These are phyloP conservation scores for Dalbergia oliveri DNA, from an alignment of 306 rosid genomes.

Conservation along the genomic window DNA sequence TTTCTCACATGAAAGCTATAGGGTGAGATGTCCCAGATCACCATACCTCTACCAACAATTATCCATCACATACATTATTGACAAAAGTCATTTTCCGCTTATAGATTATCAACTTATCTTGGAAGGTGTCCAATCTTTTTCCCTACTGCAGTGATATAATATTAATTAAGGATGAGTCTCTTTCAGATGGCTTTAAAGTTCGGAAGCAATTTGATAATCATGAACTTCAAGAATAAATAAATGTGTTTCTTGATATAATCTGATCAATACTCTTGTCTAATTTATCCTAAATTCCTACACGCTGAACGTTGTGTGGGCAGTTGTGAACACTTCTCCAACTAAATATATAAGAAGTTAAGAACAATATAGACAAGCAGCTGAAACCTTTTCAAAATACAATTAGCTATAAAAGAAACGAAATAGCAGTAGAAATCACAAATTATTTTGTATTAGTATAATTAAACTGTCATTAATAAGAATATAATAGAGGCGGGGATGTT, in stretches of 20 bases:
- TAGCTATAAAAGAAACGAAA: not conserved
- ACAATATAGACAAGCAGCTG: not conserved
- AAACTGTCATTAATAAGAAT: not conserved
- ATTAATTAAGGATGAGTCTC: slow-evolving; percentile 32
- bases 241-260: not conserved
- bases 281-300: not conserved
- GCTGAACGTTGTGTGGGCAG: slow-evolving; percentile 1
- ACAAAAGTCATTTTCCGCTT: slow-evolving; percentile 53
- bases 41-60: slow-evolving; percentile 38
- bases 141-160: slow-evolving; percentile 44
- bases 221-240: slow-evolving; percentile 20
- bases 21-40: slow-evolving; percentile 66
- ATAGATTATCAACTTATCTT: slow-evolving; percentile 55
- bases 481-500: slow-evolving; percentile 27
- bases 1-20: slow-evolving; percentile 42
- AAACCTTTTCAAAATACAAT: not conserved
- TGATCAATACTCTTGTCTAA: not conserved
- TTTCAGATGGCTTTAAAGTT: slow-evolving; percentile 43
- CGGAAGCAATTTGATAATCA: slow-evolving; percentile 41
- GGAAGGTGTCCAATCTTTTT: slow-evolving; percentile 77
- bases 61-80: slow-evolving; percentile 41
- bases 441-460: not conserved
- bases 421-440: not conserved
- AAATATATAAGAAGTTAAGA: not conserved
- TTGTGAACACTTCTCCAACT: not conserved